Evolutionary conservation across 2,329 filamentous ascomycete genomes (phyloP), one percentile per base, ranked within the genome.

Genomic region (Daldinia eschscholtzii): DNA sequence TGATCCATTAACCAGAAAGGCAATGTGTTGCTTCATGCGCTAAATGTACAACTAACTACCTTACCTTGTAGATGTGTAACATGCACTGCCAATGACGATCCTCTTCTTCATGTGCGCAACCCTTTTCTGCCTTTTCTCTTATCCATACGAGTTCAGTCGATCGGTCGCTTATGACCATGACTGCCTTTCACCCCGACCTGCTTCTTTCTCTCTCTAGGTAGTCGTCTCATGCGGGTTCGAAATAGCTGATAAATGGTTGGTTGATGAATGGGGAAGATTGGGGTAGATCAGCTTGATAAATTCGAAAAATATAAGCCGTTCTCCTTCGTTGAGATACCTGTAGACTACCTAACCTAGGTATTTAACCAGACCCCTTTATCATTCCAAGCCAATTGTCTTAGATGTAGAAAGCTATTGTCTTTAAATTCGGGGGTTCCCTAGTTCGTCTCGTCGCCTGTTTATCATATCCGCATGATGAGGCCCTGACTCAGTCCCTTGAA

Each of bases 221-320:
- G 56, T 56, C 65, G 39, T 52, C 60, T 64, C 57, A 55, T 71
- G 69, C 63, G 62, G 60, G 60, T 63, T 62, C 63, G 20, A 61
- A 66, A 56, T 60, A 64, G 58, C 57, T 64, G 42, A 58, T 56
- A 60, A 35, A 71, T 67, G 65, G 69, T 67, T 69, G 65, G 69
- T 35, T 41, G 23, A 71, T 30, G 30, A 57, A 67, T 67, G 28
- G 55, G 65, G 52, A 59, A 62, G 57, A 60, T 71, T 68, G 65
- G 65, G 42, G 69, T 64, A 13, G 61, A 69, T 65, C 63, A 62
- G 56, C 55, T 44, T 59, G 44, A 50, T 60, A 57, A 52, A 71
- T 53, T 60, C 44, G 56, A 56, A 35, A 56, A 55, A 35, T 9
- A 10, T 10, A 61, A 46, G 39, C 57, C 50, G 37, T 60, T 61